Conservation (phyloP, 2,329 filamentous ascomycete genomes). For the Fusarium annulatum region DNA sequence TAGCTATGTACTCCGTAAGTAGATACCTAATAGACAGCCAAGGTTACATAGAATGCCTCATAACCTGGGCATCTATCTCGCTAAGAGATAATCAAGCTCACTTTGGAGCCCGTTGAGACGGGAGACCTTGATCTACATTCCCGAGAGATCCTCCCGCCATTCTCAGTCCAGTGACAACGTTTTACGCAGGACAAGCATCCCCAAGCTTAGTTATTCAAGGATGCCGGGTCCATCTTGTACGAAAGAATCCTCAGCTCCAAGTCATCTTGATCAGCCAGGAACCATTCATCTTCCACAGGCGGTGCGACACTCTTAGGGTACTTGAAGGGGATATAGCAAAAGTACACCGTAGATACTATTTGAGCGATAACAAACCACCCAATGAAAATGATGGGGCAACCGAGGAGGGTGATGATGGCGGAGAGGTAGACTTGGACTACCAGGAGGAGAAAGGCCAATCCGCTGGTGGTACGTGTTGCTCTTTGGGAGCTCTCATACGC, state of each 20-base stretch:
- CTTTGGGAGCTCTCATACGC: background rate
- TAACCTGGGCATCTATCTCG: background rate
- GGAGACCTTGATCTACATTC: background rate
- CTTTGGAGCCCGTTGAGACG: background rate
- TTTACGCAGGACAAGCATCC: background rate
- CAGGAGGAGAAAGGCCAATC: background rate
- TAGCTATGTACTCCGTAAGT: background rate
- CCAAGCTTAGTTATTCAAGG: background rate
- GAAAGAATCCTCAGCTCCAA: background rate
- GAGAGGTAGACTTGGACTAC: constrained; percentile 2
- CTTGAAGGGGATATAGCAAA: background rate
- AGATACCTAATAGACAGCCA: background rate
- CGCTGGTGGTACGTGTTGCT: background rate
- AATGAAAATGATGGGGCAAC: background rate
- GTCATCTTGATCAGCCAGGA: background rate
- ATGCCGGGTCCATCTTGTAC: background rate
- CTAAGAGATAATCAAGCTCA: background rate
- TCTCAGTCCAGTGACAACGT: background rate
- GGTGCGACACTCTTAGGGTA: background rate
- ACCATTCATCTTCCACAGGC: background rate
- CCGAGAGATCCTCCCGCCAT: background rate
- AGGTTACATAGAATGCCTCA: background rate
- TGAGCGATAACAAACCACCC: background rate
- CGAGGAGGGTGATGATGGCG: background rate
- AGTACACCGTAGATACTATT: background rate